These are phyloP conservation scores for Eurotiales sp. DNA, from an alignment of 2,329 filamentous ascomycete genomes.

Conservation along the genomic window DNA sequence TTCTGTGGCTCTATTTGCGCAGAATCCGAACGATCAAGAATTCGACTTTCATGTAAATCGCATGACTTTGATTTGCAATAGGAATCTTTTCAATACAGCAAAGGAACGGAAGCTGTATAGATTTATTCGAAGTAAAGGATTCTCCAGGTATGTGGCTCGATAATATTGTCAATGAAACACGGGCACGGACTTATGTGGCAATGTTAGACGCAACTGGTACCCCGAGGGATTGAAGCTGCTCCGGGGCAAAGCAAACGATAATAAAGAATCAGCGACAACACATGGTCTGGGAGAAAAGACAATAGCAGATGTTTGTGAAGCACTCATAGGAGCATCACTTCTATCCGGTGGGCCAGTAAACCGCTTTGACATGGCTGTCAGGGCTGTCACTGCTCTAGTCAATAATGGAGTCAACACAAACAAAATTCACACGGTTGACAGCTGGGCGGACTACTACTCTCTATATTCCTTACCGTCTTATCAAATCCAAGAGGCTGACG, in stretches of 20 bases:
- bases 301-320: conserved; percentile 91
- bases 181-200: neutral
- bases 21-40: conserved; percentile 73
- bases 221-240: conserved; percentile 71
- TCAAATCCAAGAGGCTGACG: conserved; percentile 60
- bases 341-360: conserved; percentile 50
- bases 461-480: conserved; percentile 68
- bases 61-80: conserved; percentile 88
- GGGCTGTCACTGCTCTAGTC: conserved; percentile 59
- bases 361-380: conserved; percentile 58
- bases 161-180: neutral
- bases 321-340: conserved; percentile 80
- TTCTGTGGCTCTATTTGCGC: conserved; percentile 77
- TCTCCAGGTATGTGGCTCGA: conserved; percentile 57
- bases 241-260: conserved; percentile 63
- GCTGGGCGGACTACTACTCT: conserved; percentile 69
- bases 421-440: conserved; percentile 64
- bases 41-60: conserved; percentile 85
- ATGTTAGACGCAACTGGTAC: conserved; percentile 72
- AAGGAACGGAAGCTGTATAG: conserved; percentile 62
- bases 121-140: conserved; percentile 77
- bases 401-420: conserved; percentile 63
- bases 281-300: conserved; percentile 82
- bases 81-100: conserved; percentile 78
- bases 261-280: conserved; percentile 40